phyloP scores from a whole-genome alignment of 2,329 filamentous ascomycete genomes.

The Teratosphaeria pseudoeucalypti region DNA sequence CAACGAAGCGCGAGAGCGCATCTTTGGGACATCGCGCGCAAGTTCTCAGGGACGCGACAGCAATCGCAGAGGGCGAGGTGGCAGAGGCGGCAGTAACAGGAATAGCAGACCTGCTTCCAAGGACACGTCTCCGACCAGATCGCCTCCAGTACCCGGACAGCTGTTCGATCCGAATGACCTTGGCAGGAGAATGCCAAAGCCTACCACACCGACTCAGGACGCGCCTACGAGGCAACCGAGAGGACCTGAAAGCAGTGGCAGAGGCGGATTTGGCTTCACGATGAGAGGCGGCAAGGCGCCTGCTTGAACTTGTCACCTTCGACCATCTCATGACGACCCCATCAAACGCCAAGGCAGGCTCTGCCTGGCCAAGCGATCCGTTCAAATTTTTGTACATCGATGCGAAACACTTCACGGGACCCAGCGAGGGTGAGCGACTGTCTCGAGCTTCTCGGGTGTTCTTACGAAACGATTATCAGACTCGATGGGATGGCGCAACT shows the following conservation, averaged over 20 bases:
- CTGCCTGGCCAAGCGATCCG: neutral
- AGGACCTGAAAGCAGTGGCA: slow-evolving; percentile 66
- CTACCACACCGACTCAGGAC: slow-evolving; percentile 47
- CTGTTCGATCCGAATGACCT: slow-evolving; percentile 70
- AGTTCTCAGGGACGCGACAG: slow-evolving; percentile 19
- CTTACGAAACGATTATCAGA: neutral
- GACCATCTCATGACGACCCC: neutral
- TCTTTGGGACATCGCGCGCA: slow-evolving; percentile 56
- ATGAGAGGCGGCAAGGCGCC: slow-evolving; percentile 48
- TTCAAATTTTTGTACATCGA: neutral
- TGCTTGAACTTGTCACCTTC: neutral
- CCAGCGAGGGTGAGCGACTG: neutral
- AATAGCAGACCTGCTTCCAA: slow-evolving; percentile 22
- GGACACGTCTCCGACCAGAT: slow-evolving; percentile 24
- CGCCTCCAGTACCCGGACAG: slow-evolving; percentile 23
- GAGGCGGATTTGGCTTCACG: slow-evolving; percentile 68
- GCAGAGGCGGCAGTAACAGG: slow-evolving; percentile 27
- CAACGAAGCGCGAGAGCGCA: slow-evolving; percentile 75
- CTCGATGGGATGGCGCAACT: neutral
- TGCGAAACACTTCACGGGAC: neutral
- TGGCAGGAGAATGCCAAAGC: slow-evolving; percentile 36
- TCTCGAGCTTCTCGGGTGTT: neutral
- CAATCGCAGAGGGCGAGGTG: slow-evolving; percentile 12
- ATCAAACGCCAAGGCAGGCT: neutral
- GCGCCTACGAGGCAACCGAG: slow-evolving; percentile 63